These are phyloP conservation scores for Aspergillus sclerotialis DNA, from an alignment of 2,329 filamentous ascomycete species.

Conservation along the genomic window DNA sequence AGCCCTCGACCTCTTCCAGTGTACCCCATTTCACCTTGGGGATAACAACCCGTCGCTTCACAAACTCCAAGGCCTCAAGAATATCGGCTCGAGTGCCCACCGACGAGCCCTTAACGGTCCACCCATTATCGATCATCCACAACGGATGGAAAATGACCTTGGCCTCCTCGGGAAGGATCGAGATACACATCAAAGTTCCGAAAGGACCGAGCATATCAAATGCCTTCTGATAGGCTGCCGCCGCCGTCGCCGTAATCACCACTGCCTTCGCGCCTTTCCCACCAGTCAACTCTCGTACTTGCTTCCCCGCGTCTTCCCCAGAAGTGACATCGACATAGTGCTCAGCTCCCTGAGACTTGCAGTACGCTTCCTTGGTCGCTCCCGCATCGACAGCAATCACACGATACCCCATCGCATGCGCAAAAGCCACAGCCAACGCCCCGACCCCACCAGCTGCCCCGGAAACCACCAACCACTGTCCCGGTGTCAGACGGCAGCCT, in stretches of 20 bases:
- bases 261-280: conserved; percentile 19
- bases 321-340: not conserved
- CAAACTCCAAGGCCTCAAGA: not conserved
- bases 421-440: conserved; percentile 16
- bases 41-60: not conserved
- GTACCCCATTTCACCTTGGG: too few species aligned
- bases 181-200: conserved; percentile 36
- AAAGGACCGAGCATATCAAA: conserved; percentile 31
- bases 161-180: conserved; percentile 21
- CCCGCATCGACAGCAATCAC: not conserved
- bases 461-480: conserved; percentile 21
- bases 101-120: not conserved
- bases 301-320: not conserved
- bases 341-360: not conserved
- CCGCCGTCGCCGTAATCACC: conserved; percentile 24
- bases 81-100: not conserved
- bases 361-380: not conserved
- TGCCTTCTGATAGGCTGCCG: conserved; percentile 27
- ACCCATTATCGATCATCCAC: not conserved
- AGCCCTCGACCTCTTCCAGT: too few species aligned
- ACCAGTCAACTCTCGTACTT: not conserved
- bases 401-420: conserved; percentile 9
- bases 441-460: conserved; percentile 28
- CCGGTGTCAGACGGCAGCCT: conserved; percentile 26
- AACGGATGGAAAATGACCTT: not conserved